phyloP scores from a whole-genome alignment of 2,329 filamentous ascomycete species.

The Chrysoporthe deuterocubensis region DNA sequence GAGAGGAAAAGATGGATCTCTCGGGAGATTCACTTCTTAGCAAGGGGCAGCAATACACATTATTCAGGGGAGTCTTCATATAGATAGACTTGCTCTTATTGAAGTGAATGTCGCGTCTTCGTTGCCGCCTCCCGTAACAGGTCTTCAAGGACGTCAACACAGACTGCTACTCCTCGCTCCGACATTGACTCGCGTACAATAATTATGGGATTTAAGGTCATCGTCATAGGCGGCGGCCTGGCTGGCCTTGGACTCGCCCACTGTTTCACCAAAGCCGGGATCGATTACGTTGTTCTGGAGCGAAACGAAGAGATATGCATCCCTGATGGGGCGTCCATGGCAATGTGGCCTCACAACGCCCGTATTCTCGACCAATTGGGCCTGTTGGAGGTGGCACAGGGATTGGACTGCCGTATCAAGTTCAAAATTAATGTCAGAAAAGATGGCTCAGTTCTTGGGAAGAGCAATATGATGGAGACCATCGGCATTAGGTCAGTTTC shows the following conservation, averaged over 20 bases:
- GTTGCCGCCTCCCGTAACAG: not conserved
- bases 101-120: not conserved
- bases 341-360: constrained; percentile 34
- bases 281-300: constrained; percentile 39
- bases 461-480: constrained; percentile 31
- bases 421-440: constrained; percentile 29
- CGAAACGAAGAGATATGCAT: constrained; percentile 31
- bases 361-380: constrained; percentile 38
- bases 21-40: not conserved
- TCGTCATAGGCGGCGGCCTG: constrained; percentile 40
- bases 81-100: not conserved
- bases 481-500: constrained; percentile 26
- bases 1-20: not conserved
- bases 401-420: constrained; percentile 28
- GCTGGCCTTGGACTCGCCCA: constrained; percentile 38
- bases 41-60: not conserved
- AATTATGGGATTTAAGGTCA: constrained; percentile 31
- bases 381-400: constrained; percentile 31
- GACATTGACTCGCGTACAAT: not conserved
- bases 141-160: not conserved
- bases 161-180: not conserved
- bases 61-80: not conserved
- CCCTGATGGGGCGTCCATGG: constrained; percentile 32
- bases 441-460: constrained; percentile 30
- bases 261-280: constrained; percentile 37